Evolutionary conservation across 164 flowering plant genomes (phyloP), one percentile per base, ranked within the genome.

Genomic region (Piper betle): DNA sequence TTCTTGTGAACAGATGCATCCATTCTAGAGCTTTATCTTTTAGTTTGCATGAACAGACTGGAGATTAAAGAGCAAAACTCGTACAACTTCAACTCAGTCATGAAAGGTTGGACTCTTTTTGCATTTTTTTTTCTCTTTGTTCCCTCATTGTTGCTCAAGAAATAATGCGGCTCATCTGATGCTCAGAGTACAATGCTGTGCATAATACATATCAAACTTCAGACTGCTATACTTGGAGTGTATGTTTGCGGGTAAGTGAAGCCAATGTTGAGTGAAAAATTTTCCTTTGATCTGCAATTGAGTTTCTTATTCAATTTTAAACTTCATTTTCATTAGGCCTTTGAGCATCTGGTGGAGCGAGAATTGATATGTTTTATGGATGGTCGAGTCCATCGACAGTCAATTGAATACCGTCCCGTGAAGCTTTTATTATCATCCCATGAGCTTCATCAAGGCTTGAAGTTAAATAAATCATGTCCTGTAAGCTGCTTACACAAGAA

Each of bases 11-110:
- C 93, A 94, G 99, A 80, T 76, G 91, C 95, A 74, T 91, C 99
- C 39, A 65, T 88, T 66, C 61, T 91, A 60, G 96, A 91, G 71
- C 86, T 91, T 43, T 86, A 94, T 76, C 72, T 94, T 56, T 75
- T 94, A 62, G 91, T 91, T 48, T 88, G 97, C 83, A 82, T 91
- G 93, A 86, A 72, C 73, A 84, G 88, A 66, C 64, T 91, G 74
- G 99, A 94, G 84, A 72, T 65, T 50, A 91, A 76, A 80, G 96
- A 88, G 73, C 84, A 80, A 63, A 81, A 68, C 66, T 80, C 86
- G 5, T 86, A 83, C 80, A 94, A 88, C 80, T 94, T 94, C 79
- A 81, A 75, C 66, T 79, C 96, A 33, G 72, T 88, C 59, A 86
- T 94, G 95, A 85, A 84, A 88, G 99, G 99, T 94, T 4, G 33